phyloP scores from a whole-genome alignment of 2,329 filamentous ascomycete genomes.

The Pyrenochaeta sp. region DNA sequence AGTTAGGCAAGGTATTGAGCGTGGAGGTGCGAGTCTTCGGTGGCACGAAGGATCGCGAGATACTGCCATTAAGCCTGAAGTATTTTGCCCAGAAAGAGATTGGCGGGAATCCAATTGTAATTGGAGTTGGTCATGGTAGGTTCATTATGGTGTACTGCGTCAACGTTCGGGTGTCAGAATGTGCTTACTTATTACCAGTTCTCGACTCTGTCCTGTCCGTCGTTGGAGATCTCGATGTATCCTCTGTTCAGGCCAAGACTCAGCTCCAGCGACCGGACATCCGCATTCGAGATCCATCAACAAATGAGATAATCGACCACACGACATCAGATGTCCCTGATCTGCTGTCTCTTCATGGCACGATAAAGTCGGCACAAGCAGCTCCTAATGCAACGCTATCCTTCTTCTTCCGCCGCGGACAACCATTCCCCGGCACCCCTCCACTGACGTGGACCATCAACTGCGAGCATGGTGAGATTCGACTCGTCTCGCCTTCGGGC shows the following conservation, averaged over 20 bases:
- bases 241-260: conserved; percentile 14
- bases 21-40: conserved; percentile 32
- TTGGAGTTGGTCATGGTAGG: conserved; percentile 41
- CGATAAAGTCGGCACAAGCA: conserved; percentile 1
- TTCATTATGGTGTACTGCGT: conserved; percentile 48
- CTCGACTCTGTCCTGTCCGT: conserved; percentile 30
- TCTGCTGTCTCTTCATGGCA: conserved; percentile 52
- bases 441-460: conserved; percentile 24
- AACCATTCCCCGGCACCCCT: conserved; percentile 22
- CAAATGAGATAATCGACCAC: conserved; percentile 3
- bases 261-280: conserved; percentile 23
- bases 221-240: conserved; percentile 24
- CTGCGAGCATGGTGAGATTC: conserved; percentile 27
- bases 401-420: conserved; percentile 22
- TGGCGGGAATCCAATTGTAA: conserved; percentile 27
- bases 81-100: conserved; percentile 27
- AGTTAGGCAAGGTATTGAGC: conserved; percentile 54
- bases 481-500: conserved; percentile 32
- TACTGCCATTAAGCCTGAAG: conserved; percentile 19
- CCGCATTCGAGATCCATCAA: conserved; percentile 38
- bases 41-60: conserved; percentile 26
- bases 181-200: conserved; percentile 1
- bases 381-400: conserved; percentile 17
- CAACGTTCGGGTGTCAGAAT: background rate
- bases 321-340: conserved; percentile 57